A percentile compares a stretch with the other conserved stretches of the same genome.
Conservation (phyloP, 1,284 basidiomycete species). For the Phylloporus gajari region DNA sequence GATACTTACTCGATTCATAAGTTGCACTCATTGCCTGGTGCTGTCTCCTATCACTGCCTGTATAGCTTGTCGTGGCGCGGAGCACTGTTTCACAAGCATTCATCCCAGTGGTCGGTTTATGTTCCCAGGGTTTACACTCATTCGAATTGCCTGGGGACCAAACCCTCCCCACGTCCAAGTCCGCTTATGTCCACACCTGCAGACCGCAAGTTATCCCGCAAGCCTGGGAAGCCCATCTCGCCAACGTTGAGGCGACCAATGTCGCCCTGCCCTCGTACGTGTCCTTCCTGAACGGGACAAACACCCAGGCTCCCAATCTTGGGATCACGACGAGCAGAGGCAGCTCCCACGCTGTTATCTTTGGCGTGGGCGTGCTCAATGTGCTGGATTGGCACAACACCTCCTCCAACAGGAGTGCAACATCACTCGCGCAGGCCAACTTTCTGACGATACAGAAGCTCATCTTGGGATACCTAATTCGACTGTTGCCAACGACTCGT, state of each 20-base stretch:
- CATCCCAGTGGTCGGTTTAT: slow-evolving; percentile 39
- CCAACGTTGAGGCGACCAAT: slow-evolving; percentile 45
- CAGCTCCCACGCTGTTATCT: slow-evolving; percentile 59
- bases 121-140: slow-evolving; percentile 46
- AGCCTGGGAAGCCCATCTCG: slow-evolving; percentile 48
- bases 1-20: too few species aligned
- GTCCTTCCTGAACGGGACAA: slow-evolving; percentile 44
- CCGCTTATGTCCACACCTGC: slow-evolving; percentile 45
- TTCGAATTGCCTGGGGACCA: slow-evolving; percentile 44
- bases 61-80: slow-evolving; percentile 32
- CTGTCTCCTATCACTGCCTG: slow-evolving; percentile 17
- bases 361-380: slow-evolving; percentile 60
- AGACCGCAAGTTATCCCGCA: slow-evolving; percentile 40
- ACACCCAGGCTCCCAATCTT: slow-evolving; percentile 46
- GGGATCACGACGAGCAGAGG: slow-evolving; percentile 60
- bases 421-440: slow-evolving; percentile 52
- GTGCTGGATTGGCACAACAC: slow-evolving; percentile 61
- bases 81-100: slow-evolving; percentile 34
- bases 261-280: slow-evolving; percentile 49
- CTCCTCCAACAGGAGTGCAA: slow-evolving; percentile 48
- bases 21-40: slow-evolving; percentile 17
- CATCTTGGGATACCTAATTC: slow-evolving; percentile 45
- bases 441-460: slow-evolving; percentile 53
- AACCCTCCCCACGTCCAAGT: slow-evolving; percentile 43
- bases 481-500: slow-evolving; percentile 27